Base-by-base conservation (phyloP, 345 rosid genomes). In the Eucalyptus leucophloia region DNA sequence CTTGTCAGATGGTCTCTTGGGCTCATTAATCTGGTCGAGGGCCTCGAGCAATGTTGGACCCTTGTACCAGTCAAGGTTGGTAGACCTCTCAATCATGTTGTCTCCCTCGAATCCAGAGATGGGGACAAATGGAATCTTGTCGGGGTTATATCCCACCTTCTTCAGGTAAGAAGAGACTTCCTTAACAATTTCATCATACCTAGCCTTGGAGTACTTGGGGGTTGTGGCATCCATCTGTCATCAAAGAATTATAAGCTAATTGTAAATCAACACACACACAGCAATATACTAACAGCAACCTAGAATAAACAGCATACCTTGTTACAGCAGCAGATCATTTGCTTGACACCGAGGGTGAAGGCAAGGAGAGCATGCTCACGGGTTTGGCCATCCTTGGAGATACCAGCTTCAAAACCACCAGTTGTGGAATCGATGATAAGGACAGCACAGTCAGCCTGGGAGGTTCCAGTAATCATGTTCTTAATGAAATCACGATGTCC, bases 1-100 rank as follows among this genome's bases (percentile, higher is more conserved):
- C 95, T 96, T 97, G 95, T 97, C 99, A 42, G 97, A 53, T 21
- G 99, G 98, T 88, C 99, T 95, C 95, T 96, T 97, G 67, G 99
- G 97, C 93, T 95, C 97, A 17, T 65, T 58, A 87, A 95, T 88
- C 95, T 86, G 50, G 95, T 95, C 97, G 87, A 95, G 97, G 37
- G 96, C 95, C 3, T 95, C 96, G n/a, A 95, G 96, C 21, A 95
- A 95, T 11, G 97, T 95, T n/a, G 96, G 97, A 62, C 97, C 97
- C 94, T 95, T 94, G 94, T 95, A 95, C 97, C 96, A 95, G 91
- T 95, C 97, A 1, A 95, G 96, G 92, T 95, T 95, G 90, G 96
- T 93, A 32, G 97, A 95, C 90, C 97, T 94, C 92, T 94, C 97
- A 82, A 95, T 95, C 98, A 96, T 96, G 96, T 96, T 96, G 88